phyloP scores from a whole-genome alignment of 176 grass and related monocot genomes.

The Elymus sibiricus region DNA sequence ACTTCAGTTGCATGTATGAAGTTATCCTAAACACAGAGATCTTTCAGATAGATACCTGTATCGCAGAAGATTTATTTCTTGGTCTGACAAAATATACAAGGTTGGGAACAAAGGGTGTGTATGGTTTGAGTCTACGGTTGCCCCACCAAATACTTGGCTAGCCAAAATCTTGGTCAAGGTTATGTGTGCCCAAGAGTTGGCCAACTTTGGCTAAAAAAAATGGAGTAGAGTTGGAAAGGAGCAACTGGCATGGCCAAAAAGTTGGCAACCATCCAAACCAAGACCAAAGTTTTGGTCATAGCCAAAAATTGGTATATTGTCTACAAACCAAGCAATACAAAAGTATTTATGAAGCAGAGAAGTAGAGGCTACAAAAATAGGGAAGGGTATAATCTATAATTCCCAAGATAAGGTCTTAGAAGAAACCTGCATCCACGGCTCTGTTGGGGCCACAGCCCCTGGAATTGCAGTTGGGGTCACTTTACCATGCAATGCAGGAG shows the following conservation, averaged over 20 bases:
- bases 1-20: neutral
- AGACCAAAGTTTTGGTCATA: neutral
- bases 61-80: neutral
- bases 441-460: slow-evolving; percentile 48
- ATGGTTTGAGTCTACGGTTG: neutral
- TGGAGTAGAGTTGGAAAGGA: neutral
- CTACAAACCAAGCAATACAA: neutral
- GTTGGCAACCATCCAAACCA: neutral
- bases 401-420: slow-evolving; percentile 1
- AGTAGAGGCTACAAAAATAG: slow-evolving; percentile 8
- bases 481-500: slow-evolving; percentile 51
- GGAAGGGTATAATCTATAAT: neutral
- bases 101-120: neutral
- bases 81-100: neutral
- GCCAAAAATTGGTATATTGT: neutral
- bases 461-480: slow-evolving; percentile 37
- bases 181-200: neutral
- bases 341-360: neutral
- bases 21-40: neutral
- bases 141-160: neutral
- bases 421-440: slow-evolving; percentile 85
- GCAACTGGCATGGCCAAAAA: neutral
- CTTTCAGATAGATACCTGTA: neutral
- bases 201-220: neutral
- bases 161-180: neutral